phyloP scores from a whole-genome alignment of 495 filamentous ascomycete species.

The Darksidea phi region DNA sequence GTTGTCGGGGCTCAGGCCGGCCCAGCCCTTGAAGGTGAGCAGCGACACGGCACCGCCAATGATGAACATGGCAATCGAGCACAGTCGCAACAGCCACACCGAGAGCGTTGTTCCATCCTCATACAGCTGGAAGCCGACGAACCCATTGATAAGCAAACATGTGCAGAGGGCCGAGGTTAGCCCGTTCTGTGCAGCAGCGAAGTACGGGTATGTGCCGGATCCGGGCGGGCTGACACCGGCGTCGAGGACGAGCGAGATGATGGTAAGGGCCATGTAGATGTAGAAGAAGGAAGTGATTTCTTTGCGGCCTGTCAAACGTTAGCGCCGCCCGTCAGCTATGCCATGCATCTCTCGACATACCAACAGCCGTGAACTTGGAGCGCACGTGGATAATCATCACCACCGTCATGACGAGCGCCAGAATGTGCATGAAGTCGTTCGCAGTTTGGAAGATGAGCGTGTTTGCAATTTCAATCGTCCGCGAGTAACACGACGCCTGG shows the following conservation, averaged over 20 bases:
- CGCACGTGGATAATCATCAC: conserved; percentile 97
- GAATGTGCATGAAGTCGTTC: conserved; percentile 86
- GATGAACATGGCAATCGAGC: conserved; percentile 76
- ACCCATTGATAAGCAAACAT: conserved; percentile 92
- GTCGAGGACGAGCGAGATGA: conserved; percentile 86
- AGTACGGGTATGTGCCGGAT: conserved; percentile 80
- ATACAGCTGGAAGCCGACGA: conserved; percentile 98
- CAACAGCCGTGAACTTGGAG: conserved; percentile 97
- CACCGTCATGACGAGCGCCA: conserved; percentile 85
- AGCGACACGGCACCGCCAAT: conserved; percentile 84
- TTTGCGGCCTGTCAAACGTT: conserved; percentile 71
- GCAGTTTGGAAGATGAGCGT: conserved; percentile 97
- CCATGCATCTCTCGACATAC: conserved; percentile 54
- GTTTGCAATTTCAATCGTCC: conserved; percentile 94
- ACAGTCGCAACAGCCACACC: conserved; percentile 84
- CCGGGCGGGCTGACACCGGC: conserved; percentile 86
- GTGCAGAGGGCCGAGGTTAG: conserved; percentile 85
- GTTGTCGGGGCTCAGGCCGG: conserved; percentile 77
- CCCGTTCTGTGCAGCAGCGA: conserved; percentile 85
- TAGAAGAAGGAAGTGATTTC: conserved; percentile 99
- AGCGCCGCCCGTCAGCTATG: neutral
- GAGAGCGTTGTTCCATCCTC: conserved; percentile 96
- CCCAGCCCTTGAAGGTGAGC: conserved; percentile 90
- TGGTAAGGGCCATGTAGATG: conserved; percentile 85
- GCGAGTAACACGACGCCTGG: conserved; percentile 86